Conservation (phyloP, 371 early-diverging fungal species). For the Homolaphlyctis polyrhiza region DNA sequence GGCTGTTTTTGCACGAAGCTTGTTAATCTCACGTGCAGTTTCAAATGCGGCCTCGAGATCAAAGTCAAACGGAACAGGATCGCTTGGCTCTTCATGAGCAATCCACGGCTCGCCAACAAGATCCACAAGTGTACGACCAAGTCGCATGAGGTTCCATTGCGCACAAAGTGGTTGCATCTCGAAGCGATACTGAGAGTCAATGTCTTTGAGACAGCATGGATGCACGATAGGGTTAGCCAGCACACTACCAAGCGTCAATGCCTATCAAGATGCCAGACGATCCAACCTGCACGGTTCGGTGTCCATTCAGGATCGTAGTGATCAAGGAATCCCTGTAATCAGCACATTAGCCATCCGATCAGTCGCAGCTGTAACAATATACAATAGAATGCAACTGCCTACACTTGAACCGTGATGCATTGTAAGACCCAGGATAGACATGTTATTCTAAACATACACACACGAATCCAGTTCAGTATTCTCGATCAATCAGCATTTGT, state of each 20-base stretch:
- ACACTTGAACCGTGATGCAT: conserved; percentile 91
- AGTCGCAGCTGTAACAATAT: no score
- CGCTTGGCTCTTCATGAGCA: not conserved
- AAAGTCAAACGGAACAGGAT: no score
- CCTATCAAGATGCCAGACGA: no score
- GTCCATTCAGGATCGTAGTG: conserved; percentile 69
- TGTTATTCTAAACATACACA: conserved; percentile 90
- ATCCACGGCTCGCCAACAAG: conserved; percentile 40
- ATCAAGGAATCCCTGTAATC: conserved; percentile 53
- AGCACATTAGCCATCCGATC: no score
- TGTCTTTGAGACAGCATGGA: no score
- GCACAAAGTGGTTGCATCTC: conserved; percentile 74
- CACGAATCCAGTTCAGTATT: conserved; percentile 82
- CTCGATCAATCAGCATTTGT: conserved; percentile 12
- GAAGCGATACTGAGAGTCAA: no score
- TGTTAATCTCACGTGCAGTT: no score
- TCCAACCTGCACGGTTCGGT: conserved; percentile 69
- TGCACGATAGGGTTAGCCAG: no score
- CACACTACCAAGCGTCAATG: no score
- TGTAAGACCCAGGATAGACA: conserved; percentile 79
- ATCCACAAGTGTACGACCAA: conserved; percentile 60
- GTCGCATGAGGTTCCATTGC: conserved; percentile 70
- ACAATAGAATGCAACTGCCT: no score
- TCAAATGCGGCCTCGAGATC: no score
- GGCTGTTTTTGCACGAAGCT: no score